These are phyloP conservation scores for Alternaria panax DNA, from an alignment of 2,329 filamentous ascomycete genomes.

Conservation along the genomic window DNA sequence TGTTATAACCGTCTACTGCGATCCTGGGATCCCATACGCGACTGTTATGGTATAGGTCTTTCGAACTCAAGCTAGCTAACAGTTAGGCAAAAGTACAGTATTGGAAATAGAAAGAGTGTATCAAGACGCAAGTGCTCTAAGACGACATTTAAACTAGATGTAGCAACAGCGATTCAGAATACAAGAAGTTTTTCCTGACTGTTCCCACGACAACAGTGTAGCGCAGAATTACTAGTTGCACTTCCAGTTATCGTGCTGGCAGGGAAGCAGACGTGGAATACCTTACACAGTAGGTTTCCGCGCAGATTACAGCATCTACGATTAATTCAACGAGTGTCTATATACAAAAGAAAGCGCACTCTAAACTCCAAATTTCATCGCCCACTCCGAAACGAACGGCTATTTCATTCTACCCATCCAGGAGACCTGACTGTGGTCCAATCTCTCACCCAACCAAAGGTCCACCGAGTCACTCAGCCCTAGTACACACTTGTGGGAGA, in stretches of 20 bases:
- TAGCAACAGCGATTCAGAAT: background rate
- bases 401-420: background rate
- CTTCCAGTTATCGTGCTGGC: background rate
- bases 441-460: rapidly evolving
- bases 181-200: background rate
- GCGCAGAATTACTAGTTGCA: background rate
- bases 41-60: background rate
- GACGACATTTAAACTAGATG: background rate
- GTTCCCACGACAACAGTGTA: background rate
- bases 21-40: background rate
- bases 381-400: background rate
- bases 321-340: conserved; percentile 1
- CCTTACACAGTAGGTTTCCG: background rate
- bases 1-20: background rate
- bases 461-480: background rate
- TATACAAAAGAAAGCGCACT: conserved; percentile 4
- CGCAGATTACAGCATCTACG: background rate
- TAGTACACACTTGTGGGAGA: background rate
- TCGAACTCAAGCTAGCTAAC: background rate
- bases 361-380: background rate
- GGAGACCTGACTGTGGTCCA: background rate
- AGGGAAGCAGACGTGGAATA: background rate
- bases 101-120: background rate
- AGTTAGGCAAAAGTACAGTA: background rate
- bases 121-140: background rate